Base-by-base conservation (phyloP, 495 filamentous ascomycete species). In the Aspergillus biplanus region DNA sequence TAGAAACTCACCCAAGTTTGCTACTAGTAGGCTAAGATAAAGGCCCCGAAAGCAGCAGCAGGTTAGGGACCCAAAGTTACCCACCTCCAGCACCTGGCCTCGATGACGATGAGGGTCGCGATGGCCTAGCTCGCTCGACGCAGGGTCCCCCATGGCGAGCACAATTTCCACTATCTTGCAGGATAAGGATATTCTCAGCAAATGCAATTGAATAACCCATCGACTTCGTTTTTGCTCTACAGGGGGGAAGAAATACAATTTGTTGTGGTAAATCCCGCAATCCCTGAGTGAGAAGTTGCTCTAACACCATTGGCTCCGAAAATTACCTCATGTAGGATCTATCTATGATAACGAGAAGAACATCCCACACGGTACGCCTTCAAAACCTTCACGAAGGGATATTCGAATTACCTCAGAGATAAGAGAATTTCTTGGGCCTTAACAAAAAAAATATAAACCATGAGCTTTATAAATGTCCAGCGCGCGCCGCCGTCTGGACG, bases 201-300 rank as follows among this genome's bases (percentile, higher is more conserved):
- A 62, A 62, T 62, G 2, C n/a, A 33, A 62, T 62, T 56, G 39
- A 35, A 50, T 62, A 56, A 62, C 21, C 16, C 16, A 33, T 58
- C 37, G 47, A 33, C 2, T 21, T 21, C 37, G 2, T 58, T 37
- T 37, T 47, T 15, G 18, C n/a, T 11, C 39, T 44, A 6, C n/a
- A 11, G 39, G 39, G 8, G 18, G 16, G 7, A 18, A 18, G 13
- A 18, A n/a, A 35, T 35, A n/a, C 54, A 21, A 56, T 58, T 58
- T 27, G 55, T 9, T 7, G 7, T 47, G 37, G 55, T 46, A 58
- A 58, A 58, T 58, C 37, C 55, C 55, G 55, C 55, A 58, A 4
- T 13, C 46, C 21, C 47, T 27, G 15, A 11, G 16, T 4, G 47
- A 50, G 47, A 50, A 16, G n/a, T 4, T 15, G 11, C n/a, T 39